Base-by-base conservation (phyloP, 1,284 basidiomycete species). In the Phenoliferia sp. region DNA sequence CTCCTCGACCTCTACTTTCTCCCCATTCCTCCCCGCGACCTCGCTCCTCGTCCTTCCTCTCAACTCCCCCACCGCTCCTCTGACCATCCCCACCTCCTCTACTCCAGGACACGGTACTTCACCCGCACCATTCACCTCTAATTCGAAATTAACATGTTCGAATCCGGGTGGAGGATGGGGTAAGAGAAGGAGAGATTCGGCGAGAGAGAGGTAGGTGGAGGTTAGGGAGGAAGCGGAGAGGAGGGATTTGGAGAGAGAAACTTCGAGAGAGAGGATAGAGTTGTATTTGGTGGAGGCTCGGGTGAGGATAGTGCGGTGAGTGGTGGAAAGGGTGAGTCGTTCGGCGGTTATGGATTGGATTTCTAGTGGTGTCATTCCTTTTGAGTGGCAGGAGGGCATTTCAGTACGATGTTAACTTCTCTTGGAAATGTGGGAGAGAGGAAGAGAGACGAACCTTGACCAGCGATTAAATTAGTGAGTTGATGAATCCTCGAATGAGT, bases 41-140 rank as follows among this genome's bases (percentile, higher is more conserved):
- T n/a, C n/a, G n/a, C n/a, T n/a, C n/a, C n/a, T n/a, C n/a, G n/a
- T n/a, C n/a, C n/a, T n/a, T n/a, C n/a, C n/a, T n/a, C n/a, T n/a
- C n/a, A n/a, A n/a, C n/a, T n/a, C n/a, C n/a, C n/a, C n/a, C n/a
- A n/a, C n/a, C n/a, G n/a, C n/a, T n/a, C n/a, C n/a, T n/a, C n/a
- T n/a, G n/a, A n/a, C n/a, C n/a, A n/a, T n/a, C n/a, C n/a, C n/a
- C n/a, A n/a, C n/a, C n/a, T n/a, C n/a, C n/a, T n/a, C n/a, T n/a
- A n/a, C n/a, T 76, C 74, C 3, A 74, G 73, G 0, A 73, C 75
- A 10, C 74, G 71, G 29, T 66, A 68, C 29, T 70, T 67, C 22
- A 67, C 66, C n/a, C n/a, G 74, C 72, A 19, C 72, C 70, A 28
- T 70, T 70, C 22, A 76, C 44, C 67, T 76, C 75, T 35, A 75